Base-by-base conservation (phyloP, 106 monocot species). In the Dioscorea dumetorum region DNA sequence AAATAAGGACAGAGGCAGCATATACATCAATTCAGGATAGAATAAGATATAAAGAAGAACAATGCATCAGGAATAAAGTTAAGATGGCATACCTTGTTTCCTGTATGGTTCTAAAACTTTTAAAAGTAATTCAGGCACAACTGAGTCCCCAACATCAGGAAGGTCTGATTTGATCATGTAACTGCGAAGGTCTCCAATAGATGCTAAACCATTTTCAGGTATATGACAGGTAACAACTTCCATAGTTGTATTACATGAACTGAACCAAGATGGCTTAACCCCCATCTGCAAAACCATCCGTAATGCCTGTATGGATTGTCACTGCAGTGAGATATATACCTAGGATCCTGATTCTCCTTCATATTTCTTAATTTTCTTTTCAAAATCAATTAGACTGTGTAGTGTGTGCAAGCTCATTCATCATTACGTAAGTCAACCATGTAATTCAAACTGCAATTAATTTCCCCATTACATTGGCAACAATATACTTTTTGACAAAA, bases 261-360 rank as follows among this genome's bases (percentile, higher is more conserved):
- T 75, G 75, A 99, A 93, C 99, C 99, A 99, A 62, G 84, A 81
- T 13, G 90, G 69, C 73, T 93, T 99, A 33, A 99, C 90, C 58
- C 99, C 99, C 58, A 92, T 70, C 61, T 99, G 99, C 78, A 99
- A 75, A 28, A 99, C 85, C 87, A 90, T 93, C 2, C 93, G 84
- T 50, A 99, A 71, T 61, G 93, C 99, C 99, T 99, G 79, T 33
- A 69, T 64, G 34, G 34, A 51, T 41, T 8, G 10, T 3, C 41
- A 41, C 41, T 41, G 41, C 41, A 41, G 41, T 41, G 1, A 41
- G 41, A 8, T 41, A 41, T 41, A 41, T 8, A 41, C 41, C 41
- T 41, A 41, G 41, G 41, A 10, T 28, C 41, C 5, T 41, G 41
- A 8, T 6, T 41, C 41, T 41, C 41, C 3, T 41, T 41, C 41